Evolutionary conservation across 306 rosid genomes (phyloP).

Genomic region (Trifolium dubium): DNA sequence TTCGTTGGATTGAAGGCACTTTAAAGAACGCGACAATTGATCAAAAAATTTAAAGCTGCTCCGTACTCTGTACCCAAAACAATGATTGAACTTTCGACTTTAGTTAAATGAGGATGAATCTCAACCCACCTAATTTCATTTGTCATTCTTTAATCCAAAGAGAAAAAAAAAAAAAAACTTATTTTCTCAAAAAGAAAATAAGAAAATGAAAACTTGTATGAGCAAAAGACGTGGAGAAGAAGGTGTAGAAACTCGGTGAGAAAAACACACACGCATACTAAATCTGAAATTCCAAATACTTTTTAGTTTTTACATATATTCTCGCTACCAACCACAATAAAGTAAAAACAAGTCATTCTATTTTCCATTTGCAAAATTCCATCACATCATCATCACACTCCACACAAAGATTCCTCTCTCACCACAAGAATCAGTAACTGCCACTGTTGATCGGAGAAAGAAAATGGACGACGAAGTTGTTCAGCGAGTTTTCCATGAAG

Average conservation of each 20-base stretch:
- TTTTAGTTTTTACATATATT: background rate
- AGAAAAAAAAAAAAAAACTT: background rate
- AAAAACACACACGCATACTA: conserved; percentile 28
- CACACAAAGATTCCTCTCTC: conserved; percentile 40
- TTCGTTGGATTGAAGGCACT: no score
- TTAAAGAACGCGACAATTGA: no score
- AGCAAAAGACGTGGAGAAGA: conserved; percentile 38
- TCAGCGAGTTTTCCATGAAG: conserved; percentile 96
- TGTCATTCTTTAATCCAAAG: no score
- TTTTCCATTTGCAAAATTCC: conserved; percentile 32
- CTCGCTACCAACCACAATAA: conserved; percentile 17
- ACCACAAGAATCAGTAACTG: background rate
- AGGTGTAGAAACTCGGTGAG: conserved; percentile 14
- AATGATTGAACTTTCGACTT: no score
- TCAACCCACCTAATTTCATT: no score
- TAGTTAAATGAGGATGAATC: no score
- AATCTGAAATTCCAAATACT: conserved; percentile 29
- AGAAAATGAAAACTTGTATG: background rate
- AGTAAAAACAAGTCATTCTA: background rate
- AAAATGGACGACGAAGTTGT: conserved; percentile 88
- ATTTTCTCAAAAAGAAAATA: no score
- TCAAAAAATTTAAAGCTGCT: no score
- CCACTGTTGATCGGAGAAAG: conserved; percentile 19
- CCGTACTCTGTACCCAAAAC: no score
- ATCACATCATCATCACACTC: conserved; percentile 35